phyloP scores from a whole-genome alignment of 305 asterid species.

The Rubia peregrina region DNA sequence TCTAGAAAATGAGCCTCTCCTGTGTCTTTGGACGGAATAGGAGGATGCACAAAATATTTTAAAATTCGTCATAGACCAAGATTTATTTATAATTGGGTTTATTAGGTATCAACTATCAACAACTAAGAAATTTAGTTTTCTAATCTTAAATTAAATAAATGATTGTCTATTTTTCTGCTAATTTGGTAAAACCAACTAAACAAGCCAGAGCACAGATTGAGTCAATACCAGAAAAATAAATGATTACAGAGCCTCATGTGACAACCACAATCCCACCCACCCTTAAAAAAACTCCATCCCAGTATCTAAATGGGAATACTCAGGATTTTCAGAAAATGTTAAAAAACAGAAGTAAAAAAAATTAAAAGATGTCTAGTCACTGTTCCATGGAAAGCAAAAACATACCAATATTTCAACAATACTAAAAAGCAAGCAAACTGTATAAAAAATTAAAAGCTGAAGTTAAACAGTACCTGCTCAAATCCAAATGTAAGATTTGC shows the following conservation, averaged over 20 bases:
- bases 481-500: conserved; percentile 84
- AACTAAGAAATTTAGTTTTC: neutral
- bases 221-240: neutral
- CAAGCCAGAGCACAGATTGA: neutral
- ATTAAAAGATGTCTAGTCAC: neutral
- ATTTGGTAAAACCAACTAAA: neutral
- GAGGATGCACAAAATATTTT: neutral
- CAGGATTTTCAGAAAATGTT: neutral
- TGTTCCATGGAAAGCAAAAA: neutral
- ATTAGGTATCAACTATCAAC: neutral
- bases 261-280: neutral
- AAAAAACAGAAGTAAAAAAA: neutral
- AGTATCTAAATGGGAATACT: neutral
- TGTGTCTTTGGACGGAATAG: neutral
- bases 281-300: neutral
- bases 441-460: conserved; percentile 11
- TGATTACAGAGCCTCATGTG: neutral
- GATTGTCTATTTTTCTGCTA: neutral
- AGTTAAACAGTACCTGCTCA: conserved; percentile 66
- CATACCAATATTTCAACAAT: neutral
- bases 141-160: neutral
- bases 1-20: neutral
- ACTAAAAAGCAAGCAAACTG: neutral
- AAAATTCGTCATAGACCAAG: neutral
- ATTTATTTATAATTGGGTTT: neutral